These are phyloP conservation scores for Parastagonospora avenae DNA, from an alignment of 2,329 filamentous ascomycete genomes.

Conservation along the genomic window DNA sequence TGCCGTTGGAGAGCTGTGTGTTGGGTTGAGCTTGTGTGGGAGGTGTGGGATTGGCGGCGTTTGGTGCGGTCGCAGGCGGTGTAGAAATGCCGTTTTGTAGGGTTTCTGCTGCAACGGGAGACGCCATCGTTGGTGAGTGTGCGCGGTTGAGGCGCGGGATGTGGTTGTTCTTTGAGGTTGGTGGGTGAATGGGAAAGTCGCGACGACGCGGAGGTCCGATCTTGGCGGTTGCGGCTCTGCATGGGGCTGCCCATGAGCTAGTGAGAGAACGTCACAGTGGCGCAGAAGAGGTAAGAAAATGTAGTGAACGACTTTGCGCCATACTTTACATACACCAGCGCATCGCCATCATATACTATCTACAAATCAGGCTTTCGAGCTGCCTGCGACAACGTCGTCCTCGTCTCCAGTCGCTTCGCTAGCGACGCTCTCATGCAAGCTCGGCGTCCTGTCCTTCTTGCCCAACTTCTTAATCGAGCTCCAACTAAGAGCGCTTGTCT, in stretches of 20 bases:
- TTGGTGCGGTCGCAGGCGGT: constrained; percentile 40
- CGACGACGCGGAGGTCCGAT: constrained; percentile 3
- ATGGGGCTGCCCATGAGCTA: constrained; percentile 10
- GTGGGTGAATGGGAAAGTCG: constrained; percentile 1
- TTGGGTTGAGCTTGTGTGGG: constrained; percentile 32
- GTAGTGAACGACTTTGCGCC: background rate
- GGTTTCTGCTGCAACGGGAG: constrained; percentile 38
- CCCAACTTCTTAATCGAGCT: constrained; percentile 52
- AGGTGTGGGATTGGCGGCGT: constrained; percentile 38
- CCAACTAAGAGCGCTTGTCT: constrained; percentile 50
- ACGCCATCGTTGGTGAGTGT: constrained; percentile 38
- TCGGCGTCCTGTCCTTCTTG: constrained; percentile 53
- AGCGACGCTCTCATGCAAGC: constrained; percentile 53
- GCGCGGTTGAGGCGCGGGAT: background rate
- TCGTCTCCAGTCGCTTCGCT: constrained; percentile 48
- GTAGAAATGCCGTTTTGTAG: constrained; percentile 48
- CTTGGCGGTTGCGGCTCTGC: constrained; percentile 15
- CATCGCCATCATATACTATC: background rate
- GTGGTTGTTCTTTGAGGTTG: constrained; percentile 5
- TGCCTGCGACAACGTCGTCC: constrained; percentile 30
- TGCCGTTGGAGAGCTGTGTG: constrained; percentile 24
- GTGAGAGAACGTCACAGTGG: constrained; percentile 2
- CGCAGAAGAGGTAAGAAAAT: background rate
- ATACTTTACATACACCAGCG: background rate
- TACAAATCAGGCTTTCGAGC: constrained; percentile 10